These are phyloP conservation scores for Sclerotinia nivalis DNA, from an alignment of 2,329 filamentous ascomycete species.

Conservation along the genomic window DNA sequence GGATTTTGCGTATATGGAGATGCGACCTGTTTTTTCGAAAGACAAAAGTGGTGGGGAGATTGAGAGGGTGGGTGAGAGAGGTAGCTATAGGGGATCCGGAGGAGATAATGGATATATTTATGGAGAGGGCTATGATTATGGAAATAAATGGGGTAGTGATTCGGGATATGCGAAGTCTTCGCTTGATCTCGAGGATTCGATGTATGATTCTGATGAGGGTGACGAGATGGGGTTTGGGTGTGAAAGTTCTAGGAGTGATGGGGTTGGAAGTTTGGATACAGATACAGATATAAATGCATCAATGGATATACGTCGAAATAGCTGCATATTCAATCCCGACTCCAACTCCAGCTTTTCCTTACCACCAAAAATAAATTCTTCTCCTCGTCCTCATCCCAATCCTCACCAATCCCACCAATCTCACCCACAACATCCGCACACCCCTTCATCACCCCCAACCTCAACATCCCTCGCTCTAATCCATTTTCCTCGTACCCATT, in stretches of 20 bases:
- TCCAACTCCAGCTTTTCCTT: not conserved
- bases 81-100: too few species aligned
- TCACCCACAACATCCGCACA: not conserved
- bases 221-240: not conserved
- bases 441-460: too few species aligned
- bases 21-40: not conserved
- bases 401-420: not conserved
- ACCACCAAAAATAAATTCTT: not conserved
- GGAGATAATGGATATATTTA: too few species aligned
- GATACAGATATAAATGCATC: not conserved
- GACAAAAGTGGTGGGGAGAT: not conserved
- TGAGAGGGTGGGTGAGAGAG: not conserved
- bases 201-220: not conserved
- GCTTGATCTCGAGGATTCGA: constrained; percentile 6
- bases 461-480: not conserved
- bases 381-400: not conserved
- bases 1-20: constrained; percentile 1
- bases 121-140: not conserved
- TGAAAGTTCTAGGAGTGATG: not conserved
- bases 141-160: too few species aligned
- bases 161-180: not conserved
- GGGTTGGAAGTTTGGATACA: too few species aligned
- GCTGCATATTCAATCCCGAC: not conserved
- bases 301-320: not conserved
- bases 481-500: not conserved